Evolutionary conservation across 345 rosid genomes (phyloP), one percentile per base, ranked within the genome.

Genomic region (Pistacia atlantica): DNA sequence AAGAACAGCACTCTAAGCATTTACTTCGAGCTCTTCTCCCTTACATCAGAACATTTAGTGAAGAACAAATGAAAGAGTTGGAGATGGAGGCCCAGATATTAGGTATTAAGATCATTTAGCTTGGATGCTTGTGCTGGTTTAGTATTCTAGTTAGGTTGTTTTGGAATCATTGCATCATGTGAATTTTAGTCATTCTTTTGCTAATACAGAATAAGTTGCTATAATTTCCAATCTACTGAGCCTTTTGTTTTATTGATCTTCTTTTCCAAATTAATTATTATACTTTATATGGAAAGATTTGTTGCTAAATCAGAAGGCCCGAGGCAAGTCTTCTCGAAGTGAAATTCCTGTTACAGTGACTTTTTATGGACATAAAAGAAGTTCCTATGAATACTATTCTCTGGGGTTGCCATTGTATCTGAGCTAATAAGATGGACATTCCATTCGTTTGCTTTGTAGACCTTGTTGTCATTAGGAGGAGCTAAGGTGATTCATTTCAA

Each of bases 31-130:
- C 67, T 20, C 84, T 86, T 58, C 82, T 85, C 56, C 88, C 90
- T 62, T 65, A 22, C 63, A 2, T 85, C 78, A 83, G 79, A 73
- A 69, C 63, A 13, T 73, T 85, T 37, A 37, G 76, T 65, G 77
- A 76, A 71, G 80, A 83, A 56, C 91, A 88, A 75, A 69, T 57
- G 70, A 75, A 71, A 54, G 88, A 88, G 75, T 69, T 72, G 67
- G 35, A 52, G 64, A 63, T 78, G 6, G 87, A 84, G 67, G 83
- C 86, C 25, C 69, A 74, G 58, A 74, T 67, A 37, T 76, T 18
- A 79, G 91, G 87, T 89, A 80, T 16, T 63, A 33, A 61, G 28
- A n/a, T 67, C 8, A 57, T 75, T 67, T 75, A 38, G 46, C 55
- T 67, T 25, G 14, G 31, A 17, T 48, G 8, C 48, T 49, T 49